phyloP scores from a whole-genome alignment of 148 eudicot genomes.

The Heliosperma pusillum region DNA sequence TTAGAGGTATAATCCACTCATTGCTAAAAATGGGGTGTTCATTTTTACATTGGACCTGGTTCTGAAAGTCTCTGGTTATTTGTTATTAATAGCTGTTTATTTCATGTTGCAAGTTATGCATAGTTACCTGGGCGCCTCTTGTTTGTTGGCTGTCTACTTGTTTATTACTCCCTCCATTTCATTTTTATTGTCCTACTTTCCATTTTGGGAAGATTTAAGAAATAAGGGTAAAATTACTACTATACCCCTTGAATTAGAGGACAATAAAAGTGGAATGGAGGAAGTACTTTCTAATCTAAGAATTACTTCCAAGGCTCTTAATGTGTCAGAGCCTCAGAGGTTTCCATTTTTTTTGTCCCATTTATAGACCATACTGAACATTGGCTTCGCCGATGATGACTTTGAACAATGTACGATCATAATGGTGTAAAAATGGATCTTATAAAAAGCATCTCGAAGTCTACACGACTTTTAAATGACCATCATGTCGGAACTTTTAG shows the following conservation, averaged over 20 bases:
- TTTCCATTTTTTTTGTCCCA: neutral
- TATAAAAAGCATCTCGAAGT: neutral
- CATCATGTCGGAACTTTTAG: neutral
- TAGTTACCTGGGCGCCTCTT: neutral
- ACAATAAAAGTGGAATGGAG: too few species aligned
- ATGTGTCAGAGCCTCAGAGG: neutral
- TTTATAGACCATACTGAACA: neutral
- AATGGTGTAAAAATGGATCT: neutral
- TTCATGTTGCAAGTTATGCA: conserved; percentile 3
- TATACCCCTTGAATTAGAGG: too few species aligned
- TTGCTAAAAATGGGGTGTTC: neutral
- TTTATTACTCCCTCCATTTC: too few species aligned
- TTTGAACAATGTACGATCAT: neutral
- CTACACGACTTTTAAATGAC: neutral
- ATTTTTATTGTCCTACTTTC: too few species aligned
- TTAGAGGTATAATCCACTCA: too few species aligned
- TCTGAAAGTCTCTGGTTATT: neutral
- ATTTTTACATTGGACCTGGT: neutral
- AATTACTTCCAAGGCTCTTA: neutral
- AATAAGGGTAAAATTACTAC: too few species aligned
- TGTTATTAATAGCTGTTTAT: neutral
- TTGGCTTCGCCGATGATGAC: neutral
- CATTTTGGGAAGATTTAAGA: too few species aligned
- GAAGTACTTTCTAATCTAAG: neutral
- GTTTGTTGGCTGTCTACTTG: neutral